phyloP scores from a whole-genome alignment of 768 basidiomycete species.

The Lactarius hatsudake region DNA sequence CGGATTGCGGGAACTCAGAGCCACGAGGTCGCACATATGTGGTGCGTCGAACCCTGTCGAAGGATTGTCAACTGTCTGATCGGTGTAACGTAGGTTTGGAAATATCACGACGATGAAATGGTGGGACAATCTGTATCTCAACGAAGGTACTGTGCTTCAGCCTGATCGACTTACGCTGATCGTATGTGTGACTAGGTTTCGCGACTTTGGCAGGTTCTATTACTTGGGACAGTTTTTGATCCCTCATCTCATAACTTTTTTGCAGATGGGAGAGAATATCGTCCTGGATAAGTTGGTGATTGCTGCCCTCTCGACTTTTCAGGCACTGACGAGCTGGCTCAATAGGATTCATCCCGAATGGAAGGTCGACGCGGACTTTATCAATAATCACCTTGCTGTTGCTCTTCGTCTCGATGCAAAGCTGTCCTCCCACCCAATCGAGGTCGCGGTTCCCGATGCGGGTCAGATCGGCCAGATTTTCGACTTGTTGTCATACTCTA shows the following conservation, averaged over 20 bases:
- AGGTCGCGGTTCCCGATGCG: constrained; percentile 85
- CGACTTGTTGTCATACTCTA: constrained; percentile 83
- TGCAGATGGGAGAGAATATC: constrained; percentile 51
- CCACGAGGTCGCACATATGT: constrained; percentile 88
- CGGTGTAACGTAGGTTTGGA: constrained; percentile 62
- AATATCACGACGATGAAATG: constrained; percentile 93
- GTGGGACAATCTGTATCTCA: constrained; percentile 85
- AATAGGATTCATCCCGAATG: constrained; percentile 77
- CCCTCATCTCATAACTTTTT: constrained; percentile 1
- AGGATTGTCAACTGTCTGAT: background rate
- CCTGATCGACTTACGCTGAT: constrained; percentile 8
- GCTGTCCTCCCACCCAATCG: constrained; percentile 87
- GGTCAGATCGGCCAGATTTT: constrained; percentile 80
- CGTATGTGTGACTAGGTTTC: constrained; percentile 66
- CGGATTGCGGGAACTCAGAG: constrained; percentile 72
- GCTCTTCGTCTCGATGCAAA: constrained; percentile 84
- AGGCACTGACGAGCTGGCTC: background rate
- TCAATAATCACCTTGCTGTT: constrained; percentile 66
- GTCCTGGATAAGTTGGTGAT: constrained; percentile 12
- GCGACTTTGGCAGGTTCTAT: constrained; percentile 60
- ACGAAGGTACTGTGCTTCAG: constrained; percentile 61
- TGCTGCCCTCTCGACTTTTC: background rate
- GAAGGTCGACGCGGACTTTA: constrained; percentile 79
- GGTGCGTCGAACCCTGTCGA: constrained; percentile 39
- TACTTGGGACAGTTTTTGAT: constrained; percentile 19